phyloP scores from a whole-genome alignment of 345 rosid species.

The Brassica rapa region DNA sequence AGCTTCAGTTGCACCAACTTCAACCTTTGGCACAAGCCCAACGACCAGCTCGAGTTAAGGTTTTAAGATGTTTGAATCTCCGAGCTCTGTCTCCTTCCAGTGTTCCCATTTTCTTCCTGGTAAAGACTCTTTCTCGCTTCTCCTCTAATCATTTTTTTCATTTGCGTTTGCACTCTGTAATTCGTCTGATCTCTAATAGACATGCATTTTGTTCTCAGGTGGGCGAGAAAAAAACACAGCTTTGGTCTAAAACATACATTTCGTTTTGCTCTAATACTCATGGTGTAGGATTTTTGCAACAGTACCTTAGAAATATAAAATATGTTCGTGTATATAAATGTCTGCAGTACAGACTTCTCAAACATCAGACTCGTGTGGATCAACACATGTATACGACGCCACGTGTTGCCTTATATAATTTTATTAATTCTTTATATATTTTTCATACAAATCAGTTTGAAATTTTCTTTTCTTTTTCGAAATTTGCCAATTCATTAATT shows the following conservation, averaged over 20 bases:
- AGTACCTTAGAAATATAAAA: conserved; percentile 15
- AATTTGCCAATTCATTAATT: neutral
- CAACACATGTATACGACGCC: conserved; percentile 21
- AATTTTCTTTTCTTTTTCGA: neutral
- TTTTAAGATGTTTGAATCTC: conserved; percentile 13
- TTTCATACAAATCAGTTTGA: neutral
- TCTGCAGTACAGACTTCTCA: conserved; percentile 32
- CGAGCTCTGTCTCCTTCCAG: neutral
- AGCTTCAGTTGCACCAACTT: conserved; percentile 48
- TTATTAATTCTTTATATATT: conserved; percentile 10
- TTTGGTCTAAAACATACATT: neutral
- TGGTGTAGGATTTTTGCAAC: conserved; percentile 25
- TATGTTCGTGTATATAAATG: conserved; percentile 23
- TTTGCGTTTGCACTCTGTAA: neutral
- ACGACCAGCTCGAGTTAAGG: conserved; percentile 27
- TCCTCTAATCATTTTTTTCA: neutral
- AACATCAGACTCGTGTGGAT: conserved; percentile 17
- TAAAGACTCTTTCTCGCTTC: conserved; percentile 11
- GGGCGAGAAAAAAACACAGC: conserved; percentile 4
- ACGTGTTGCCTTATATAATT: conserved; percentile 24
- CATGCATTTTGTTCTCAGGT: conserved; percentile 23
- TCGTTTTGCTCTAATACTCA: conserved; percentile 2
- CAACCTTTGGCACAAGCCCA: conserved; percentile 61
- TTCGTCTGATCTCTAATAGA: neutral
- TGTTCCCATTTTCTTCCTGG: neutral